Base-by-base conservation (phyloP, 2,329 filamentous ascomycete genomes). In the Endoconidiophora polonica region DNA sequence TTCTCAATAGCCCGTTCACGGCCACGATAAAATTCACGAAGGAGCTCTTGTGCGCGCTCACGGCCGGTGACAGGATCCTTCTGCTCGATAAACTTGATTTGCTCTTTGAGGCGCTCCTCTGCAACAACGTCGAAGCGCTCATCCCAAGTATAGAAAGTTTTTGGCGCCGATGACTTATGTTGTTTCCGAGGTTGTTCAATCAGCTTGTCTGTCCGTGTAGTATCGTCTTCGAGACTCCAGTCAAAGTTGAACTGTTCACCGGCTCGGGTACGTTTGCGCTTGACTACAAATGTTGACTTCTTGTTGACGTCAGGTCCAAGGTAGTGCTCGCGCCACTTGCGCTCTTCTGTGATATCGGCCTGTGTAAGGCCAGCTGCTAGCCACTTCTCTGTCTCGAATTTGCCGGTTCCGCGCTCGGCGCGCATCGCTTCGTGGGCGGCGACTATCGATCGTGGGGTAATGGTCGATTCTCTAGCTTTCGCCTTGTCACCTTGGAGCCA, bases 211-310 rank as follows among this genome's bases (percentile, higher is more conserved):
- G 48, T 48, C 46, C 66, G 75, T 56, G 81, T 90, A 0, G 91
- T 98, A 63, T 98, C 91, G 61, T 98, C 91, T 54, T 93, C 85
- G 1, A 79, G 76, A 58, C 94, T 93, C 91, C 91, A 98, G 59
- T 94, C 91, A 59, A 98, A 98, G 59, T 95, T 98, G 70, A 98
- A 98, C 63, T 98, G 96, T 60, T 94, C 90, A 1, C 86, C 91
- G 1, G 87, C 94, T 54, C 90, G 76, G 68, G 85, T 83, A 51
- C 90, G 77, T 70, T 96, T 96, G 74, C 96, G 98, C 68, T 91
- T 86, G 1, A 88, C 88, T 0, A 87, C 94, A 61, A 96, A 95
- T 37, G 76, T 94, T 3, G 83, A 88, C 51, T 72, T 74, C 55
- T 81, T 77, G 56, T 91, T 93, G 48, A 84, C 78, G 56, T 94